Conservation (phyloP, 306 rosid species). For the Heteromeles arbutifolia region DNA sequence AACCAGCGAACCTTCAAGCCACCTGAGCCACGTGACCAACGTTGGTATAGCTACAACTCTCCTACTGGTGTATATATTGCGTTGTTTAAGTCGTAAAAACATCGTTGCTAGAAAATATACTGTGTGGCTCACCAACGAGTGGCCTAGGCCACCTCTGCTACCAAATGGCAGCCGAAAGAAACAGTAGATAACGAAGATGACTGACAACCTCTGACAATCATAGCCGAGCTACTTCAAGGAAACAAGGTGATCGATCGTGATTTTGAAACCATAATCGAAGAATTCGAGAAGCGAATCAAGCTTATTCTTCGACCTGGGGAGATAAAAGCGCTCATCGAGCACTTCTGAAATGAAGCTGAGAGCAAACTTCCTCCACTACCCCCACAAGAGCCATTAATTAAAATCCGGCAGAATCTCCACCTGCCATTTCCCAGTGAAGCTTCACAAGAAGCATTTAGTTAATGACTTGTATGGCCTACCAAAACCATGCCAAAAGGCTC, state of each 20-base stretch:
- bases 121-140: rapidly evolving
- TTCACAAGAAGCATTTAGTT: no score
- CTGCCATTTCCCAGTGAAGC: rapidly evolving
- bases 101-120: rapidly evolving
- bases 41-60: rapidly evolving
- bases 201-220: no score
- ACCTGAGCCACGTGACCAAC: rapidly evolving
- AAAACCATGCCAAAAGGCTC: rapidly evolving
- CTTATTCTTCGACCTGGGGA: no score
- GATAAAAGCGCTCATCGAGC: no score
- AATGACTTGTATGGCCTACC: no score
- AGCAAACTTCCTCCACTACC: rapidly evolving
- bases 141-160: rapidly evolving
- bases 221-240: no score
- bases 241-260: rapidly evolving
- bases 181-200: rapidly evolving
- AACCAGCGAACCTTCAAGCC: no score
- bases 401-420: rapidly evolving
- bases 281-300: rapidly evolving
- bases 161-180: no score
- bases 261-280: no score
- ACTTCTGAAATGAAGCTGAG: rapidly evolving
- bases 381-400: rapidly evolving
- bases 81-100: rapidly evolving
- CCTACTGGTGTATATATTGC: rapidly evolving